Evolutionary conservation across 345 rosid species (phyloP), one percentile per base, ranked within the genome.

Genomic region (Citrus cavaleriei): DNA sequence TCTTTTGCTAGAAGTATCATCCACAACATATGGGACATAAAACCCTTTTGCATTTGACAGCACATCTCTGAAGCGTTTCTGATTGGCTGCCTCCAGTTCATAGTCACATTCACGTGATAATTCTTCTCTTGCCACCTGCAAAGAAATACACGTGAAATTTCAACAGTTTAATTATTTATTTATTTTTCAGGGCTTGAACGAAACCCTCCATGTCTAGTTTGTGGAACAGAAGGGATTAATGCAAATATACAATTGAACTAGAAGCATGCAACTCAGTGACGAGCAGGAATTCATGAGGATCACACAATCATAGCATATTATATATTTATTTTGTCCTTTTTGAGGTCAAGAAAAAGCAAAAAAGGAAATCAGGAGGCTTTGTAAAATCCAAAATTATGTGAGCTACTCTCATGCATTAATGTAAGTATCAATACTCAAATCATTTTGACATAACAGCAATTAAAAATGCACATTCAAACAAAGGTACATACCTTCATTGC

Each of bases 121-220:
- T 86, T 96, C 99, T 79, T 92, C 95, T 87, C 88, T 94, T 10
- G 99, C 98, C 66, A 96, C 99, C 98, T 95, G 82, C 73, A 78
- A 74, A 80, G 7, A 80, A 46, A 46, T 83, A 74, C 84, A 62
- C 69, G 58, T 75, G 13, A 25, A 72, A 72, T 58, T 63, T 38
- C 63, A 81, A 57, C 46, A 71, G 57, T 3, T 21, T 3, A 66
- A 34, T 62, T 13, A 35, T 27, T 42, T 24, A 58, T 16, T 46
- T 46, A 13, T 46, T 46, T 65, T 61, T 35, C 34, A 35, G 32
- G 72, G 54, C 35, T 27, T n/a, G 69, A 57, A 35, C 49, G 4
- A 9, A 42, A 68, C 13, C 27, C 58, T 66, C 30, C 55, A 67
- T 34, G 66, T 28, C 68, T 10, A 58, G 46, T 46, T 25, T 28